phyloP scores from a whole-genome alignment of 2,329 filamentous ascomycete species.

The Arthrobotrys sinensis region DNA sequence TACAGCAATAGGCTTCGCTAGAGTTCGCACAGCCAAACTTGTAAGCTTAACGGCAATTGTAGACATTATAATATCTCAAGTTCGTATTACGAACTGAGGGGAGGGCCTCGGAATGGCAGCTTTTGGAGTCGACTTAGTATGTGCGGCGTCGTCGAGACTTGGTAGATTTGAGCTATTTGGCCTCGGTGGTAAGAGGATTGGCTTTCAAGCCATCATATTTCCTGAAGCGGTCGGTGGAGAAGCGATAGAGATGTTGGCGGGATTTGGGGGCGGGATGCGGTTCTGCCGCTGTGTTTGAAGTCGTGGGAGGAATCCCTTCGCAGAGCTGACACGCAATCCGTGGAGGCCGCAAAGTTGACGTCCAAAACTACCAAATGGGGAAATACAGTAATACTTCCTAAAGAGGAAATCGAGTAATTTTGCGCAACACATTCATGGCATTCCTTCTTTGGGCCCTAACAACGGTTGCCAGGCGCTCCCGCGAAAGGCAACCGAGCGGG shows the following conservation, averaged over 20 bases:
- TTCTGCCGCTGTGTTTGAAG: not conserved
- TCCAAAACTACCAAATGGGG: constrained; percentile 37
- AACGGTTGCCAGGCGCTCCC: constrained; percentile 51
- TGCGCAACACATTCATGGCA: not conserved
- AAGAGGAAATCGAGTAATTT: constrained; percentile 9
- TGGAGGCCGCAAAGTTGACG: constrained; percentile 49
- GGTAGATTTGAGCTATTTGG: constrained; percentile 8
- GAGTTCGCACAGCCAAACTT: constrained; percentile 76
- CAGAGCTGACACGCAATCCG: constrained; percentile 25
- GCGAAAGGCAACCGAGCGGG: constrained; percentile 3
- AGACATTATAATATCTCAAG: constrained; percentile 56
- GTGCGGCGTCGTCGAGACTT: not conserved
- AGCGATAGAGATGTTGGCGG: not conserved
- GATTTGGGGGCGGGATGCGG: not conserved
- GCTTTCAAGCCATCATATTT: constrained; percentile 19
- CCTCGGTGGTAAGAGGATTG: not conserved
- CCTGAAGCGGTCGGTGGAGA: not conserved
- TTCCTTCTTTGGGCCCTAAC: constrained; percentile 30
- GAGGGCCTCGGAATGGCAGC: not conserved
- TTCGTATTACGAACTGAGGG: not conserved
- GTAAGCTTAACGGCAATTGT: constrained; percentile 76
- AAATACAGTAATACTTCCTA: constrained; percentile 25
- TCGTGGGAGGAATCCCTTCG: constrained; percentile 14
- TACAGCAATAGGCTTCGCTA: constrained; percentile 79
- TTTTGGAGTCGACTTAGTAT: not conserved